Evolutionary conservation across 2,329 filamentous ascomycete genomes (phyloP), one percentile per base, ranked within the genome.

Genomic region (Penicillium freii): DNA sequence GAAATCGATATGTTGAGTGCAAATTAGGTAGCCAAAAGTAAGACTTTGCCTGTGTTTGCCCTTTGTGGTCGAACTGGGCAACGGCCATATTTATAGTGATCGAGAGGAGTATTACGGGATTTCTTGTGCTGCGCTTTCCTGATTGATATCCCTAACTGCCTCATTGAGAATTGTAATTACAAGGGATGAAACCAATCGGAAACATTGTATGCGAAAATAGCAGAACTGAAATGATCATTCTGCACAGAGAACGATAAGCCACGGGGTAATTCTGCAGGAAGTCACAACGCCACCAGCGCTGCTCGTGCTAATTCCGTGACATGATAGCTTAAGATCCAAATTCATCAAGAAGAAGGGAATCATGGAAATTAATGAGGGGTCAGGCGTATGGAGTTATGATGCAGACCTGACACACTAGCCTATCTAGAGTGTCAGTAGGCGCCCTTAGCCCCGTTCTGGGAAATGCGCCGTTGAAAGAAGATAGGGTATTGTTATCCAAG

Each of bases 271-370:
- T 27, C 4, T 17, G 40, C 6, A 29, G 11, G 10, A 27, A 44
- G 25, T 43, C 17, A 23, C 39, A 44, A 19, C 53, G 46, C 53
- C 53, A 55, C 53, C n/a, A 51, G 29, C 31, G 31, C 23, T 44
- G 2, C 13, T 44, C 23, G n/a, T 39, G 38, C 25, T 27, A 42
- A 27, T 27, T 56, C 34, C 42, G 42, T 56, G 49, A 38, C 49
- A 13, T 31, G 36, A 34, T 36, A 13, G 34, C 49, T 42, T 23
- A 34, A 29, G 34, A 53, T 42, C 0, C 4, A 8, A 53, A 11
- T 47, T 21, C 42, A 42, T 8, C 19, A 39, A 54, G 7, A 27
- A 21, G 11, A 50, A 31, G 0, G 2, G 0, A 29, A 36, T 13
- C 10, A n/a, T 1, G 4, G 17, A 48, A 42, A 5, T 10, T 19